phyloP scores from a whole-genome alignment of 1,139 yeast genomes.

The Blastobotrys ciferrii region DNA sequence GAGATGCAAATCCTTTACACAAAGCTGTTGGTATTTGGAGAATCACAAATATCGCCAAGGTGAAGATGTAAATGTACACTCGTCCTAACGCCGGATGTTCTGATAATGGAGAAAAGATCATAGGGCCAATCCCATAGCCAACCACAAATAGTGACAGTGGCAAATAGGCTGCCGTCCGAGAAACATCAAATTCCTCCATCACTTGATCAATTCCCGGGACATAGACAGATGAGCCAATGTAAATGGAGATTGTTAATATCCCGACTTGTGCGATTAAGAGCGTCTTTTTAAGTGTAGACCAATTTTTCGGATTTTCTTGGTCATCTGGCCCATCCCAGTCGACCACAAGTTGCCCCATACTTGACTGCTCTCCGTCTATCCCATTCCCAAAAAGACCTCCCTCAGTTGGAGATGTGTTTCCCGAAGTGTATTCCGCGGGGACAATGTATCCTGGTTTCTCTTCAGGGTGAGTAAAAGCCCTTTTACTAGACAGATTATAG shows the following conservation, averaged over 20 bases:
- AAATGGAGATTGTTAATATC: slow-evolving; percentile 50
- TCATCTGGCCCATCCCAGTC: slow-evolving; percentile 65
- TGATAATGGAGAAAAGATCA: slow-evolving; percentile 53
- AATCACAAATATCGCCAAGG: slow-evolving; percentile 54
- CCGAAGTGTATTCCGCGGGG: slow-evolving; percentile 16
- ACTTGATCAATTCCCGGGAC: slow-evolving; percentile 53
- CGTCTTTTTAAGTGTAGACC: slow-evolving; percentile 46
- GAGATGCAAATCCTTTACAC: slow-evolving; percentile 47
- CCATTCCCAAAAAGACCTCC: neutral
- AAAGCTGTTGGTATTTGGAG: slow-evolving; percentile 50
- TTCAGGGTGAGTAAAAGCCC: slow-evolving; percentile 18
- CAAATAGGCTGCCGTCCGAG: slow-evolving; percentile 45
- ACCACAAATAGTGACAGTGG: slow-evolving; percentile 55
- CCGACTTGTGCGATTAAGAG: slow-evolving; percentile 44
- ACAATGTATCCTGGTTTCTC: slow-evolving; percentile 22
- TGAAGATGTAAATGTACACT: slow-evolving; percentile 48
- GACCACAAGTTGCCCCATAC: no score
- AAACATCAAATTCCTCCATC: slow-evolving; percentile 43
- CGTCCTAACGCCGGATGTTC: slow-evolving; percentile 55
- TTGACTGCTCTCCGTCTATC: no score
- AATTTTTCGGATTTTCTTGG: slow-evolving; percentile 59
- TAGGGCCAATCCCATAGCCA: slow-evolving; percentile 58
- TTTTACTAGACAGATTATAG: slow-evolving; percentile 19
- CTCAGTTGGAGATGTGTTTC: slow-evolving; percentile 28
- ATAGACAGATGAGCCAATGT: slow-evolving; percentile 60